phyloP scores from a whole-genome alignment of 2,329 filamentous ascomycete species.

The Sarocladium strictum region DNA sequence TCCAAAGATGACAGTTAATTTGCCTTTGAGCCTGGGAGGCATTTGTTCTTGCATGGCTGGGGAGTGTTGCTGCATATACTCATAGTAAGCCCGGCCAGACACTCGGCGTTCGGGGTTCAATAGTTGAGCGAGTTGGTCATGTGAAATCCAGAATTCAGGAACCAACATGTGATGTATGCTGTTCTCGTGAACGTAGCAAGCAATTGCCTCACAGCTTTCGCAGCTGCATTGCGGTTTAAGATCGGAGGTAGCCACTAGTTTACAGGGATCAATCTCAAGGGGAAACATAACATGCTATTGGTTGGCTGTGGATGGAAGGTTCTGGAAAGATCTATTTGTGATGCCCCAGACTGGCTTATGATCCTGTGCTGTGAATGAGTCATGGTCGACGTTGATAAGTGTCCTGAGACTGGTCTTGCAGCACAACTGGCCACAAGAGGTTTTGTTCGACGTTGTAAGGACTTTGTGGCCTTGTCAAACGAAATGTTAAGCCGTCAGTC shows the following conservation, averaged over 20 bases:
- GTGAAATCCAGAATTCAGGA: not conserved
- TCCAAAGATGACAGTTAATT: too few relatives aligned
- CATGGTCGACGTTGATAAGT: too few relatives aligned
- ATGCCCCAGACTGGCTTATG: not conserved
- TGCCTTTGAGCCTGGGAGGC: slow-evolving; percentile 9
- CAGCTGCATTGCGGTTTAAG: not conserved
- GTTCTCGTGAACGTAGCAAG: too few relatives aligned
- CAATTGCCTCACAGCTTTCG: too few relatives aligned
- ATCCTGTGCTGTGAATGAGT: too few relatives aligned
- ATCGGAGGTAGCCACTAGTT: not conserved
- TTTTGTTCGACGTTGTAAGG: not conserved
- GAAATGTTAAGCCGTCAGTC: not conserved
- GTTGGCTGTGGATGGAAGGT: slow-evolving; percentile 3
- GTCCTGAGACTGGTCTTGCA: too few relatives aligned
- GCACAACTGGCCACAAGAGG: too few relatives aligned
- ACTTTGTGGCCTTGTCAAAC: not conserved
- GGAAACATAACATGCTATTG: slow-evolving; percentile 7
- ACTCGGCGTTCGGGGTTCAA: not conserved
- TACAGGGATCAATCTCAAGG: not conserved
- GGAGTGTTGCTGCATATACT: too few relatives aligned
- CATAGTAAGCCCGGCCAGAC: too few relatives aligned
- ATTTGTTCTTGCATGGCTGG: not conserved
- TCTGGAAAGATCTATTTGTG: slow-evolving; percentile 2
- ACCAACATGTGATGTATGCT: too few relatives aligned
- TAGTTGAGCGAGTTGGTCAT: not conserved